Conservation (phyloP, 495 filamentous ascomycete species). For the Talaromyces thailandensis region DNA sequence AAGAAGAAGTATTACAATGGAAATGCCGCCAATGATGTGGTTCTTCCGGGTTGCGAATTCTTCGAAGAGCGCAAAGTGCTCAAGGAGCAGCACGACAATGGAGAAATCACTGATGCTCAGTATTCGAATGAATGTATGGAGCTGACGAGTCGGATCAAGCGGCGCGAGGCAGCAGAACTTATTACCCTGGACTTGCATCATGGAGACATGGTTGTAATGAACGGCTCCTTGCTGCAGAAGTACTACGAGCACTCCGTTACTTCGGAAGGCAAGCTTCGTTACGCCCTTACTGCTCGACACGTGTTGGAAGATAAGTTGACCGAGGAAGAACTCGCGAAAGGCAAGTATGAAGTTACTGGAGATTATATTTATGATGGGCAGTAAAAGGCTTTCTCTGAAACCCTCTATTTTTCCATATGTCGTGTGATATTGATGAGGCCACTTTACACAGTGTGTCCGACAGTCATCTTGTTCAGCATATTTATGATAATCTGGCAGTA, state of each 20-base stretch:
- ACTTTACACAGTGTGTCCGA: not conserved
- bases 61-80: constrained; percentile 27
- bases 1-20: constrained; percentile 49
- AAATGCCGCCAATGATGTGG: constrained; percentile 14
- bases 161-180: constrained; percentile 9
- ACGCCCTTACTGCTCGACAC: constrained; percentile 45
- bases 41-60: constrained; percentile 28
- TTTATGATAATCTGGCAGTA: not conserved
- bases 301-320: constrained; percentile 20
- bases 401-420: too few relatives aligned
- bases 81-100: constrained; percentile 19
- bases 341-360: constrained; percentile 15
- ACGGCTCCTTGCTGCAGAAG: constrained; percentile 61
- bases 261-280: constrained; percentile 50
- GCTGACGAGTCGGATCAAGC: constrained; percentile 8
- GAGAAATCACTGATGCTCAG: constrained; percentile 11
- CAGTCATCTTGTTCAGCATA: not conserved
- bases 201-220: constrained; percentile 80
- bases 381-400: constrained; percentile 4
- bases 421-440: not conserved
- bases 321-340: constrained; percentile 15
- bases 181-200: constrained; percentile 49
- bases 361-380: constrained; percentile 28
- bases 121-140: constrained; percentile 13
- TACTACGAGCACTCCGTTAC: constrained; percentile 64